These are phyloP conservation scores for Leccinum broughii DNA, from an alignment of 768 basidiomycete genomes.

Conservation along the genomic window DNA sequence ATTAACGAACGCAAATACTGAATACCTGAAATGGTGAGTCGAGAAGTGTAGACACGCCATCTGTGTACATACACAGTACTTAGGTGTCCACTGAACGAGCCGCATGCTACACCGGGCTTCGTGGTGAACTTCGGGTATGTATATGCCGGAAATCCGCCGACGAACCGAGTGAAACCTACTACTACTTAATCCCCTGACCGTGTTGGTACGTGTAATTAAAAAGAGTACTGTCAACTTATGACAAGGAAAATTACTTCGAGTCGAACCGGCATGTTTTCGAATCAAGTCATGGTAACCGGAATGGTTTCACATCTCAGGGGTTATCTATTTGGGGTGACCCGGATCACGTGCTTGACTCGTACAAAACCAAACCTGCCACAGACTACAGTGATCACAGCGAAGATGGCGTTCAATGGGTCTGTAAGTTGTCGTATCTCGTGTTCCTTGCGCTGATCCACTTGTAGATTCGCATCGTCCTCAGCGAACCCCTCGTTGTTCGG, in stretches of 20 bases:
- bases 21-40: not conserved
- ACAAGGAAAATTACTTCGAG: not conserved
- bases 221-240: too few species aligned
- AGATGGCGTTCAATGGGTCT: conserved; percentile 26
- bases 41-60: not conserved
- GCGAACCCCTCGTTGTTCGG: conserved; percentile 39
- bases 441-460: conserved; percentile 8
- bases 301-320: conserved; percentile 14
- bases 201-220: too few species aligned
- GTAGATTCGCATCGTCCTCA: conserved; percentile 41
- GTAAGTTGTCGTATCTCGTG: conserved; percentile 3
- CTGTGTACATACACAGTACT: not conserved
- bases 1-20: not conserved
- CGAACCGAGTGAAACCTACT: too few species aligned
- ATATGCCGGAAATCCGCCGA: too few species aligned
- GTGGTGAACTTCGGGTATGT: too few species aligned
- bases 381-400: not conserved
- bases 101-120: too few species aligned
- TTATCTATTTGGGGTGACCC: not conserved
- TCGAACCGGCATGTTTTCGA: too few species aligned
- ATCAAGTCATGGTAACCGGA: too few species aligned
- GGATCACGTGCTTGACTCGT: conserved; percentile 15
- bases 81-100: not conserved
- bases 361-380: not conserved
- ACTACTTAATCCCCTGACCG: too few species aligned